Base-by-base conservation (phyloP, 2,329 filamentous ascomycete genomes). In the Rosellinia necatrix region DNA sequence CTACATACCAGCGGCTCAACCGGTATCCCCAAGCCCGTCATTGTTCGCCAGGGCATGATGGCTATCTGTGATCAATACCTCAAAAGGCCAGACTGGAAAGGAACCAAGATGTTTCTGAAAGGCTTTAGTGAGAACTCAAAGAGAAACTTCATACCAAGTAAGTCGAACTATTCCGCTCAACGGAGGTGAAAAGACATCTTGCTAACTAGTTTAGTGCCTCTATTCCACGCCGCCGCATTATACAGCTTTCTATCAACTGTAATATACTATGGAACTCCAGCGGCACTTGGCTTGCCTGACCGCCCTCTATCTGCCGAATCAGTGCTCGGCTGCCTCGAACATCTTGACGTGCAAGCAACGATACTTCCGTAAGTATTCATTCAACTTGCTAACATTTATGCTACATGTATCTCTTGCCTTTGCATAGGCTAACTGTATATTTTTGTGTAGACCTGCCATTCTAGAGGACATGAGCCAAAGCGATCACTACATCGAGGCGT, bases 1-100 rank as follows among this genome's bases (percentile, higher is more conserved):
- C 60, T 79, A 7, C 78, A 80, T 63, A 79, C 77, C 0, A 78
- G 75, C 49, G 78, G 78, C 5, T 77, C 72, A 37, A 79, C 77
- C 0, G 77, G 77, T 0, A 67, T 78, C 3, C 78, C 78, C 0
- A 79, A 78, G 61, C 77, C 77, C 2, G 70, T 81, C n/a, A 58
- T 76, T 8, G 63, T 69, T 17, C 64, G 64, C 3, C 71, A 76
- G 4, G 77, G 77, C 12, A 69, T 75, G 65, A 9, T 75, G 12
- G 68, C 73, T 1, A 62, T 73, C 15, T 58, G 49, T 3, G 76
- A 80, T 50, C 59, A 49, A 2, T 67, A 66, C 24, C 69, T 68
- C 21, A 44, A 65, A 3, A 32, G 69, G 1, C 65, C 63, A 0
- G 56, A 63, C 3, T 69, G 68, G 49, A 27, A 69, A 13, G 68